Conservation (phyloP, 116 monocot genomes). For the Iris pallida region DNA sequence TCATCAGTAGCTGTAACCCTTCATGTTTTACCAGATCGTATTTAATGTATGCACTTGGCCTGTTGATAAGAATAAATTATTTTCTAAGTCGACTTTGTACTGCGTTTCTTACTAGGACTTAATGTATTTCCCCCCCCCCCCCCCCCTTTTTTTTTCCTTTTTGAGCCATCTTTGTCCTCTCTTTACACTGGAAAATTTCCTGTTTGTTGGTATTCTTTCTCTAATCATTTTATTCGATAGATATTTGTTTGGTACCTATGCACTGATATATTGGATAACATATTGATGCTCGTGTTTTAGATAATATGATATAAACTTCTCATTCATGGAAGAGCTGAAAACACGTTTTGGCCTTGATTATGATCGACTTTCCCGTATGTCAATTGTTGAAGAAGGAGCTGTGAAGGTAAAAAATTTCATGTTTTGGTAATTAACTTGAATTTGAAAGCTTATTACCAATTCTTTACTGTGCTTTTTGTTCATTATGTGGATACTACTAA, state of each 20-base stretch:
- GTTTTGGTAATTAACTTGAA: background rate
- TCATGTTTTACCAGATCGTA: too few species aligned
- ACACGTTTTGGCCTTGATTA: constrained; percentile 28
- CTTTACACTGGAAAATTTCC: too few species aligned
- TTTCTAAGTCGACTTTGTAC: too few species aligned
- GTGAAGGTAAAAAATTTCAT: constrained; percentile 19
- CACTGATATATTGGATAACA: background rate
- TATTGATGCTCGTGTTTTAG: constrained; percentile 8
- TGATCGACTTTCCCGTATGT: constrained; percentile 26
- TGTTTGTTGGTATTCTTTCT: too few species aligned
- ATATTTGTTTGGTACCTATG: background rate
- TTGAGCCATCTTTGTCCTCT: too few species aligned
- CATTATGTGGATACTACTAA: too few species aligned
- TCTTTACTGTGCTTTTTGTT: background rate
- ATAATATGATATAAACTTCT: constrained; percentile 41
- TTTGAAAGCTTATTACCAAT: background rate
- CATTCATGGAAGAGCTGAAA: constrained; percentile 34
- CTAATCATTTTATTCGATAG: background rate
- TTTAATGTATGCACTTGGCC: too few species aligned
- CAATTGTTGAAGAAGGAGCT: constrained; percentile 38
- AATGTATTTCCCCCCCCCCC: too few species aligned
- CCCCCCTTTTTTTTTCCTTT: too few species aligned
- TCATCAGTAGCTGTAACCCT: too few species aligned
- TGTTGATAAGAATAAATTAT: too few species aligned
- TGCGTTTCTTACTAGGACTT: too few species aligned